Evolutionary conservation across 2,329 filamentous ascomycete species (phyloP).

Genomic region (Ascochyta viciae-villosae): DNA sequence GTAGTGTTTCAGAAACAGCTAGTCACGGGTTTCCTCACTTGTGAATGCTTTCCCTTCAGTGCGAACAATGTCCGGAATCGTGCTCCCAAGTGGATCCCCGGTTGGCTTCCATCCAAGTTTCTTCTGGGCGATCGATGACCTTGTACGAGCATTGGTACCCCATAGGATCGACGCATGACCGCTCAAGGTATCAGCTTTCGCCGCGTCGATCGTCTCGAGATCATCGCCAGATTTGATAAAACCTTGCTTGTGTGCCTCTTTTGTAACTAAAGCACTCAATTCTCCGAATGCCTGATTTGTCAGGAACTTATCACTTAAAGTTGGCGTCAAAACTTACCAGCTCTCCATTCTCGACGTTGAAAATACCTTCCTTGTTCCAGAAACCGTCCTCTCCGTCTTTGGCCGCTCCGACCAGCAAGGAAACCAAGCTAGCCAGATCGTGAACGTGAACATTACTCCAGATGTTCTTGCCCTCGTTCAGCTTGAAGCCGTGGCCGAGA

Average conservation of each 20-base stretch:
- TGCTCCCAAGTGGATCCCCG: slow-evolving; percentile 14
- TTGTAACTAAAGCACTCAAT: slow-evolving; percentile 15
- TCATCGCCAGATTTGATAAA: slow-evolving; percentile 15
- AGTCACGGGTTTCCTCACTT: neutral
- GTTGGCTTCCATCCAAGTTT: slow-evolving; percentile 22
- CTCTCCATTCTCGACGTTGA: slow-evolving; percentile 66
- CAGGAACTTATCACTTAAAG: neutral
- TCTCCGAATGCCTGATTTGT: slow-evolving; percentile 21
- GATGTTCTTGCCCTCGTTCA: slow-evolving; percentile 62
- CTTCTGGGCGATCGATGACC: slow-evolving; percentile 19
- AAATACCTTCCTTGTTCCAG: slow-evolving; percentile 68
- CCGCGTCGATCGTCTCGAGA: slow-evolving; percentile 22
- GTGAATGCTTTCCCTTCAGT: slow-evolving; percentile 7
- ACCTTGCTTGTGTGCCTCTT: slow-evolving; percentile 23
- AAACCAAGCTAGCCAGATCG: slow-evolving; percentile 62
- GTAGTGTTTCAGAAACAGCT: neutral
- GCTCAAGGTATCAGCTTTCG: slow-evolving; percentile 23
- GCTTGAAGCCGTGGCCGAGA: slow-evolving; percentile 55
- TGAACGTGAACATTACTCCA: slow-evolving; percentile 65
- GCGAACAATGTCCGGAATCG: slow-evolving; percentile 14
- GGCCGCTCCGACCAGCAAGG: slow-evolving; percentile 61
- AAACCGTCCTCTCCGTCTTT: slow-evolving; percentile 15
- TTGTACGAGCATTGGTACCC: slow-evolving; percentile 26
- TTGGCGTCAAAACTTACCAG: slow-evolving; percentile 1
- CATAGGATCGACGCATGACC: slow-evolving; percentile 26